These are phyloP conservation scores for Alternaria arborescens DNA, from an alignment of 2,329 filamentous ascomycete species.

Conservation along the genomic window DNA sequence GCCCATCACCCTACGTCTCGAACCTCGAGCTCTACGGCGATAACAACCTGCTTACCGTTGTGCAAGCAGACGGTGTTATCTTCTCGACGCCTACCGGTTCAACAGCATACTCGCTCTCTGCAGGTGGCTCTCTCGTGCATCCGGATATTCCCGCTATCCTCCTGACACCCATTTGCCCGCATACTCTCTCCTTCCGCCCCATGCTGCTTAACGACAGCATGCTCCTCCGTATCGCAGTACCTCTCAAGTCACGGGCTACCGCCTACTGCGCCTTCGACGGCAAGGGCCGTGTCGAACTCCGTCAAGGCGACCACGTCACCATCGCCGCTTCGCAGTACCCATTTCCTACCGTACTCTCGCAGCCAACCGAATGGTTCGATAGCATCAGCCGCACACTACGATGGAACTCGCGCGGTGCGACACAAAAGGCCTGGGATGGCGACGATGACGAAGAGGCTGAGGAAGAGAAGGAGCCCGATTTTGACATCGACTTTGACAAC, in stretches of 20 bases:
- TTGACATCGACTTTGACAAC: slow-evolving; percentile 97
- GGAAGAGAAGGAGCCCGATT: slow-evolving; percentile 65
- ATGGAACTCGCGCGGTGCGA: slow-evolving; percentile 93
- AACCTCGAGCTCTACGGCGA: slow-evolving; percentile 97
- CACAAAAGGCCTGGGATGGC: slow-evolving; percentile 82
- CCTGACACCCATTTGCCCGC: slow-evolving; percentile 95
- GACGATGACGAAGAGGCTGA: slow-evolving; percentile 57
- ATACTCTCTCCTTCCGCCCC: slow-evolving; percentile 94
- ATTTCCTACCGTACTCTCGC: slow-evolving; percentile 93
- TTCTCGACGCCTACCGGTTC: slow-evolving; percentile 91
- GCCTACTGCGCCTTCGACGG: slow-evolving; percentile 98
- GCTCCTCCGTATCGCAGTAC: slow-evolving; percentile 87
- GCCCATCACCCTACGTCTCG: slow-evolving; percentile 95
- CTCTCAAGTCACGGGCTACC: slow-evolving; percentile 83
- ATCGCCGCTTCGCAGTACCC: slow-evolving; percentile 96
- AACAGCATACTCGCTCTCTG: slow-evolving; percentile 95
- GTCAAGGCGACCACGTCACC: slow-evolving; percentile 93
- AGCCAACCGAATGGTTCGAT: slow-evolving; percentile 94
- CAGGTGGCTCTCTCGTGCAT: slow-evolving; percentile 93
- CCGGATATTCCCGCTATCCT: slow-evolving; percentile 97
- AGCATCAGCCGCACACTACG: slow-evolving; percentile 89
- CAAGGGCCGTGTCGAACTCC: slow-evolving; percentile 92
- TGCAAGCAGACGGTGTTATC: slow-evolving; percentile 97
- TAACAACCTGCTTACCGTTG: slow-evolving; percentile 90
- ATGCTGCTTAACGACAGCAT: slow-evolving; percentile 98